These are phyloP conservation scores for Xylariaceae sp. DNA, from an alignment of 2,329 filamentous ascomycete species.

Conservation along the genomic window DNA sequence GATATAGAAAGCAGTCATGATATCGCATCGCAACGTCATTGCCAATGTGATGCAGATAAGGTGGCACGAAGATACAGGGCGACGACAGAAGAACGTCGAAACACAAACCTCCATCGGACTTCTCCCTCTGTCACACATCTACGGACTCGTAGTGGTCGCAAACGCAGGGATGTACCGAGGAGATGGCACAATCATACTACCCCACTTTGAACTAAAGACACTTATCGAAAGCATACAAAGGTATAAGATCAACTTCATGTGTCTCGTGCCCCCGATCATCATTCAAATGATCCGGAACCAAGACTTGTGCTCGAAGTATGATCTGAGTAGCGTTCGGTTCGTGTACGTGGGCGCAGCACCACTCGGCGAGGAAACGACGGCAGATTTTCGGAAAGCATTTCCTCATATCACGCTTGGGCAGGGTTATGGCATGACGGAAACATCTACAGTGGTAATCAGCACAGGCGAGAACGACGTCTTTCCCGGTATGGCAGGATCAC, in stretches of 20 bases:
- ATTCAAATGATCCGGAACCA: slow-evolving; percentile 70
- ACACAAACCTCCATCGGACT: slow-evolving; percentile 55
- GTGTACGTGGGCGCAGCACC: slow-evolving; percentile 78
- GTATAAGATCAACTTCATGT: slow-evolving; percentile 65
- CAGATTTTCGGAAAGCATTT: slow-evolving; percentile 42
- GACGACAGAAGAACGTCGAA: slow-evolving; percentile 28
- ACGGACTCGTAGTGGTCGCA: slow-evolving; percentile 68
- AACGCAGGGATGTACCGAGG: slow-evolving; percentile 66
- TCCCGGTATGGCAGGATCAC: slow-evolving; percentile 68
- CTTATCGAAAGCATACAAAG: slow-evolving; percentile 63
- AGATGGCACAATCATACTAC: slow-evolving; percentile 68
- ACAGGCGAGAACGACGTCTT: slow-evolving; percentile 62
- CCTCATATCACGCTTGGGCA: slow-evolving; percentile 61
- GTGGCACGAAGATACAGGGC: slow-evolving; percentile 38
- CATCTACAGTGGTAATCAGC: slow-evolving; percentile 64
- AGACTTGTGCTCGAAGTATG: slow-evolving; percentile 61
- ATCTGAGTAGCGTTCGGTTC: slow-evolving; percentile 64
- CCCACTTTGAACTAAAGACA: slow-evolving; percentile 66
- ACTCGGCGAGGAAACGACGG: slow-evolving; percentile 68
- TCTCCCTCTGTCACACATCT: slow-evolving; percentile 76
- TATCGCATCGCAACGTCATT: slow-evolving; percentile 72
- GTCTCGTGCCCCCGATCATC: slow-evolving; percentile 75
- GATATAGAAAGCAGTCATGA: slow-evolving; percentile 71
- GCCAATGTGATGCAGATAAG: slow-evolving; percentile 65
- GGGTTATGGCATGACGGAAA: slow-evolving; percentile 78